Percentiles rank a stretch among this genome's conserved stretches.
These are phyloP conservation scores for Isatis lusitanica DNA, from an alignment of 441 rosid species.

Conservation along the genomic window DNA sequence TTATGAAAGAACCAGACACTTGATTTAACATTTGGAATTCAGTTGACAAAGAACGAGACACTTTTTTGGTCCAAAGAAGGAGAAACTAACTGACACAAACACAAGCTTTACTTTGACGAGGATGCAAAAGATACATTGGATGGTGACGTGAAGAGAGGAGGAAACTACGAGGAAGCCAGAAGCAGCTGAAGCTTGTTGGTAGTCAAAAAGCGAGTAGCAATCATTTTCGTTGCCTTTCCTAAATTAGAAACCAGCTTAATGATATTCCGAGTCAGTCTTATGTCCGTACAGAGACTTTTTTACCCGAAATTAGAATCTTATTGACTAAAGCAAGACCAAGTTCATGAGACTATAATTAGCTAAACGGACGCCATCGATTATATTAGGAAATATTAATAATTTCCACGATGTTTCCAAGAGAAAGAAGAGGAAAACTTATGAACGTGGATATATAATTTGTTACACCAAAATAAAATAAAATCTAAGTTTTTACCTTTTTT, in stretches of 20 bases:
- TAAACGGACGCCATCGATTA: neutral
- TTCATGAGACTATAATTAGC: neutral
- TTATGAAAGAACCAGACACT: neutral
- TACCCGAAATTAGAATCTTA: neutral
- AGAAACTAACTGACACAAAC: neutral
- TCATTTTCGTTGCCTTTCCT: neutral
- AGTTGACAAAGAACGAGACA: neutral
- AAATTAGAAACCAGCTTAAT: slow-evolving; percentile 16
- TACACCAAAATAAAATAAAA: neutral
- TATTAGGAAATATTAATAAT: neutral
- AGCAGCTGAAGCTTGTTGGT: neutral
- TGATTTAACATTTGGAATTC: too few species aligned
- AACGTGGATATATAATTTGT: neutral
- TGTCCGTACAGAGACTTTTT: neutral
- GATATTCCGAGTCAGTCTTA: slow-evolving; percentile 16
- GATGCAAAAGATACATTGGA: slow-evolving; percentile 5
- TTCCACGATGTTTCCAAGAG: neutral
- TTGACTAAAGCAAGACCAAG: slow-evolving; percentile 1
- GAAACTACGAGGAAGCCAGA: slow-evolving; percentile 16
- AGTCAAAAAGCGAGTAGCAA: slow-evolving; percentile 2
- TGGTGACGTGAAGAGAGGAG: slow-evolving; percentile 6
- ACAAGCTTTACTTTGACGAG: slow-evolving; percentile 1
- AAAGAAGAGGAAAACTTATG: neutral
- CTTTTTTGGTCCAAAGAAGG: neutral
- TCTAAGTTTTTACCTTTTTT: neutral